Evolutionary conservation across 495 filamentous ascomycete genomes (phyloP), one percentile per base, ranked within the genome.

Genomic region (Penicillium riverlandense): DNA sequence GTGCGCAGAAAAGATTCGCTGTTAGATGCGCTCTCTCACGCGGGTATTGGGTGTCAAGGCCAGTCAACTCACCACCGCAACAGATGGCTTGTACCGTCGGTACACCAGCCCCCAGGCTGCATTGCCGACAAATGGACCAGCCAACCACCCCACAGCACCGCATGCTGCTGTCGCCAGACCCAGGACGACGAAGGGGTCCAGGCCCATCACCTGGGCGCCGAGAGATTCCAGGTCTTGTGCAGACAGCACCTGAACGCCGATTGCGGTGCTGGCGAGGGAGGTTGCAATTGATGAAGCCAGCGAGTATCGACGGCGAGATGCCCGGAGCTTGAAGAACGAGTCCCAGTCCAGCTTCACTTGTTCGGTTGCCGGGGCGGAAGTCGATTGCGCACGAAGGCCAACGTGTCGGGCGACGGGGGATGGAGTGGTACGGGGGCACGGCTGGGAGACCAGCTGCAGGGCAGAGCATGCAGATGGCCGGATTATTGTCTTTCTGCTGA

Each of bases 261-360:
- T 62, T 0, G 71, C 58, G 1, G 83, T 84, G 29, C 74, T 75
- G 11, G 62, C 54, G n/a, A 77, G 50, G 29, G 79, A 78, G 33
- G 74, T 79, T n/a, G 78, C 55, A 43, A 95, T 63, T 8, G 85
- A 88, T 33, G 85, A 84, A 39, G 69, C 78, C 33, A 94, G 80
- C 50, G 89, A 85, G 76, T 87, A 85, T 40, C 85, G 78, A 11
- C 92, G 85, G 14, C 91, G 86, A 30, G 79, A 82, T 41, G 84
- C 82, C 57, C 92, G 91, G 38, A 97, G 83, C 50, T 75, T 75
- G 76, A 98, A 90, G 78, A 95, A 98, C 33, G 79, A 79, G 70
- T 96, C 85, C 92, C 92, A 98, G 66, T 89, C 81, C 13, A 95
- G 80, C 27, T 68, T 68, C 30, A 59, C 62, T 15, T 62, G 40